A percentile compares a stretch with the other conserved stretches of the same genome.
Conservation (phyloP, 225 moss, liverwort and hornwort genomes). For the Asterella californica region DNA sequence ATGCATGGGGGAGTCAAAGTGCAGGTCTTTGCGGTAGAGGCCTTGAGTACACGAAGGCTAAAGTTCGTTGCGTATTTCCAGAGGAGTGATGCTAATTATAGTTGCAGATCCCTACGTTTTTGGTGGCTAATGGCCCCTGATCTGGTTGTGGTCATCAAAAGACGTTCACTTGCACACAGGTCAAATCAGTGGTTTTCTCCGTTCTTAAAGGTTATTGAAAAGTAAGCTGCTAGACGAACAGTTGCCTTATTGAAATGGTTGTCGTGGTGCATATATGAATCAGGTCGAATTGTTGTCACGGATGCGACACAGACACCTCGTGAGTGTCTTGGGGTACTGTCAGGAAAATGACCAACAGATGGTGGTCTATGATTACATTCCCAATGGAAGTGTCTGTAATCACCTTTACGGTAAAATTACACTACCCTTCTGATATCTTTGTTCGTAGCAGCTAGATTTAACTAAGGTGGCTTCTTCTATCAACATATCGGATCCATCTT, state of each 20-base stretch:
- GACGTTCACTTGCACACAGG: too few relatives aligned
- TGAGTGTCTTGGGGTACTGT: conserved; percentile 46
- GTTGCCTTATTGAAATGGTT: not conserved
- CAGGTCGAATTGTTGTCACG: conserved; percentile 41
- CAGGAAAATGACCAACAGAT: conserved; percentile 52
- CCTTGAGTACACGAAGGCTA: too few relatives aligned
- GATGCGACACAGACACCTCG: conserved; percentile 47
- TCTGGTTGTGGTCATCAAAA: not conserved
- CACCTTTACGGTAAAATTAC: conserved; percentile 42
- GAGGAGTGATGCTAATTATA: too few relatives aligned
- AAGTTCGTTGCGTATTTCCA: too few relatives aligned
- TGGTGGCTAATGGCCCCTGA: too few relatives aligned
- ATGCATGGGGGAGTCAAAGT: not conserved
- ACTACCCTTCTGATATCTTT: not conserved
- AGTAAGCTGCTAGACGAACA: not conserved
- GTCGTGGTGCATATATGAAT: too few relatives aligned
- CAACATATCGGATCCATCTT: not conserved
- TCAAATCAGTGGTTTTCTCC: not conserved
- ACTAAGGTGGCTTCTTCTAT: not conserved
- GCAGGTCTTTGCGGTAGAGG: too few relatives aligned
- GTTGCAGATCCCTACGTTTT: too few relatives aligned
- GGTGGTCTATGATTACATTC: conserved; percentile 53
- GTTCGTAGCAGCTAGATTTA: not conserved
- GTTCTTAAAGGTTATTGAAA: not conserved
- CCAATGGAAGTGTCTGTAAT: conserved; percentile 45